Evolutionary conservation across 2,329 filamentous ascomycete genomes (phyloP), one percentile per base, ranked within the genome.

Genomic region (Neofusicoccum ribis): DNA sequence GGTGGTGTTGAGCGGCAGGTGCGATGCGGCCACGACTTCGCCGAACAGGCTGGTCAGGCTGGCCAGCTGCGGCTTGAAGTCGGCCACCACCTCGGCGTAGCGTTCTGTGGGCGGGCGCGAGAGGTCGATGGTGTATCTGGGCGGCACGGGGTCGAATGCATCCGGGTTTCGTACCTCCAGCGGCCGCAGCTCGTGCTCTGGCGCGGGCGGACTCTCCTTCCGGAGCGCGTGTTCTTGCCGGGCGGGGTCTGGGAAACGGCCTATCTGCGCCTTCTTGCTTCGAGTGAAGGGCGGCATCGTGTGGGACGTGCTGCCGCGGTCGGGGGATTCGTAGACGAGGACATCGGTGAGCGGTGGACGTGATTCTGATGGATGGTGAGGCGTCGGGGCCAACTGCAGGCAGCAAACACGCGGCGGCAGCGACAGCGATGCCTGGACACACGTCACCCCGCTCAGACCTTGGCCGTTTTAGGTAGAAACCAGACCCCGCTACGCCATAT

Each of bases 101-200:
- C 86, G 80, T 66, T 83, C 72, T 34, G 76, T 71, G 1, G 86
- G 85, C 0, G 84, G 80, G 2, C 82, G 79, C 1, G 84, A 84
- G 3, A 88, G 79, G 68, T 88, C 82, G 68, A 88, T 87, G 12
- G 69, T 77, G 70, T 81, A 83, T 9, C 72, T 69, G 7, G 81
- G 81, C 12, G 73, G 71, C 3, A 60, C n/a, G 1, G n/a, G 41
- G 43, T 46, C 41, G 9, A 47, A 47, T 3, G 3, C 3, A 12
- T 23, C 56, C 2, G 56, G 20, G 3, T 47, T 23, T n/a, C 17
- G 50, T 6, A 4, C 2, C 2, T 23, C 6, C 8, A 52, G 46
- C 15, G 39, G 39, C 12, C 34, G 34, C 1, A 41, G 34, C 27
- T 54, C 46, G 12, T 52, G 37, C 14, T n/a, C 46, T 39, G 59